Evolutionary conservation across 1,284 basidiomycete genomes (phyloP).

Genomic region (Trichosporon inkin): DNA sequence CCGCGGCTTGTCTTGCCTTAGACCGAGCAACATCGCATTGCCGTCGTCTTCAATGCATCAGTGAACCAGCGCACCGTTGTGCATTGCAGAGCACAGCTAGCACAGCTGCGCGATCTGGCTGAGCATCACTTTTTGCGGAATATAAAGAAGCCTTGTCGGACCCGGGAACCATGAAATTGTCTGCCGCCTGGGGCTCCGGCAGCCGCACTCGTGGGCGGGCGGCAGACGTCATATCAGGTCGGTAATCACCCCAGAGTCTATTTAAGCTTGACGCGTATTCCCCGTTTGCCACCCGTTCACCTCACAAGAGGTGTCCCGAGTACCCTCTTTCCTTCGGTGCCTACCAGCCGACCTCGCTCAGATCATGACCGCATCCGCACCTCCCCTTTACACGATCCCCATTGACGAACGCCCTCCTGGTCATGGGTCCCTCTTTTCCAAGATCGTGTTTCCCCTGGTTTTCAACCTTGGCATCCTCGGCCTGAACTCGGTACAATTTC

Average conservation of each 20-base stretch:
- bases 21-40: no score
- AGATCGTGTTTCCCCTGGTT: constrained; percentile 58
- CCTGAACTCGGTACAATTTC: constrained; percentile 66
- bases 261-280: constrained; percentile 4
- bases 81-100: no score
- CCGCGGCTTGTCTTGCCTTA: no score
- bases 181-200: no score
- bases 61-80: no score
- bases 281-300: neutral
- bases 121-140: no score
- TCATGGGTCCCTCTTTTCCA: constrained; percentile 58
- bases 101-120: no score
- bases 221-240: neutral
- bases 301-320: neutral
- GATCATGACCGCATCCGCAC: neutral
- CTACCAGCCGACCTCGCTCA: neutral
- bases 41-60: no score
- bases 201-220: no score
- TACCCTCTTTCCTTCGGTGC: neutral
- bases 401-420: constrained; percentile 60
- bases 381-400: constrained; percentile 55
- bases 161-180: no score
- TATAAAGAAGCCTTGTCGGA: no score
- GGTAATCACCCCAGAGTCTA: neutral
- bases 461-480: constrained; percentile 67